phyloP scores from a whole-genome alignment of 179 eudicot species.

The Gypsophila paniculata region DNA sequence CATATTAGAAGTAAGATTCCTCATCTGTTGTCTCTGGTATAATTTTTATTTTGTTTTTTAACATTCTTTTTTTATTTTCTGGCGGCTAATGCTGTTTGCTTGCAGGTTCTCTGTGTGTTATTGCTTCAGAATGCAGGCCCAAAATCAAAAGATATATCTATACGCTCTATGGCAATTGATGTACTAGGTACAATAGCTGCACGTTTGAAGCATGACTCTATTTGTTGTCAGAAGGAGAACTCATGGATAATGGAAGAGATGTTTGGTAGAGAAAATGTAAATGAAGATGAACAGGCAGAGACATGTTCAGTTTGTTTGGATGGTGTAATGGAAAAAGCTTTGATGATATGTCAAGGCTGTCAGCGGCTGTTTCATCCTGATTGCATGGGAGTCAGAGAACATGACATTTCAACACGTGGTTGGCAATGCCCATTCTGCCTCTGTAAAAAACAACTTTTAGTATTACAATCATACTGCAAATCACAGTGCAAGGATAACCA shows the following conservation, averaged over 20 bases:
- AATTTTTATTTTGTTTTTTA: background rate
- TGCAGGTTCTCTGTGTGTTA: slow-evolving; percentile 95
- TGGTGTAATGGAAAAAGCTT: slow-evolving; percentile 45
- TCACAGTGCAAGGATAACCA: slow-evolving; percentile 47
- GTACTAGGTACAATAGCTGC: slow-evolving; percentile 94
- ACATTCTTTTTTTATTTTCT: background rate
- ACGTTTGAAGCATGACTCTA: slow-evolving; percentile 83
- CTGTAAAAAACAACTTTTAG: slow-evolving; percentile 64
- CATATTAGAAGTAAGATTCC: slow-evolving; percentile 68
- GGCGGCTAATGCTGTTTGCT: slow-evolving; percentile 17
- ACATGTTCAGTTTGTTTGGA: slow-evolving; percentile 68
- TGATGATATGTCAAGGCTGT: slow-evolving; percentile 77
- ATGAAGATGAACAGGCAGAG: slow-evolving; percentile 40
- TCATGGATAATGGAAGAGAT: slow-evolving; percentile 77
- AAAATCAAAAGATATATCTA: slow-evolving; percentile 77
- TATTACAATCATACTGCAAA: slow-evolving; percentile 60
- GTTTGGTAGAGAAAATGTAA: slow-evolving; percentile 31
- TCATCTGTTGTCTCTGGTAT: slow-evolving; percentile 13
- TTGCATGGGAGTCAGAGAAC: slow-evolving; percentile 71
- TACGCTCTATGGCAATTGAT: slow-evolving; percentile 86
- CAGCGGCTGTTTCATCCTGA: slow-evolving; percentile 73
- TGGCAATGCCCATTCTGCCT: slow-evolving; percentile 73
- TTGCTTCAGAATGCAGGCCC: slow-evolving; percentile 96
- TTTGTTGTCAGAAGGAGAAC: slow-evolving; percentile 50
- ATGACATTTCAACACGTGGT: slow-evolving; percentile 51